A percentile compares a stretch with the other conserved stretches of the same genome.
Evolutionary conservation across 371 early-diverging fungal species (phyloP).

Genomic region (Zopfochytrium polystomum): DNA sequence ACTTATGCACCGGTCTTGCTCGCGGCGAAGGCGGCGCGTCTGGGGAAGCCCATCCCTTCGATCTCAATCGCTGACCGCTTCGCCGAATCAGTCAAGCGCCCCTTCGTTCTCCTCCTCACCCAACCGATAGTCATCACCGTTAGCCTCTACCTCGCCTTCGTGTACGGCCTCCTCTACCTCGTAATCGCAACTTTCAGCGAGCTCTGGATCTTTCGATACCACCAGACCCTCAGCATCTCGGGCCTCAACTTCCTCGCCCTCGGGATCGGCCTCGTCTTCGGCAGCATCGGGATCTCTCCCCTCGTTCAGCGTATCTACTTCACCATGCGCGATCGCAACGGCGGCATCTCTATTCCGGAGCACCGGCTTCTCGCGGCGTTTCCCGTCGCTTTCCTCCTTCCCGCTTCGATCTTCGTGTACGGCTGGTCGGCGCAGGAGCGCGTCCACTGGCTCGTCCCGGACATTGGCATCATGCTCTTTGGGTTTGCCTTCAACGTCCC

Average conservation of each 20-base stretch:
- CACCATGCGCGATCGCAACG: too few species aligned
- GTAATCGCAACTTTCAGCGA: too few species aligned
- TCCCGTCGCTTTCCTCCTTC: too few species aligned
- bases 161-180: constrained; percentile 17
- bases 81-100: constrained; percentile 3
- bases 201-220: constrained; percentile 9
- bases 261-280: constrained; percentile 12
- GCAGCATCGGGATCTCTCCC: too few species aligned
- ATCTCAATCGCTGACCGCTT: not conserved
- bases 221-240: not conserved
- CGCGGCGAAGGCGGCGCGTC: not conserved
- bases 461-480: too few species aligned
- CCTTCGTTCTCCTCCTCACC: constrained; percentile 7
- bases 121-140: constrained; percentile 15
- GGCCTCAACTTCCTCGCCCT: constrained; percentile 12
- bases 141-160: constrained; percentile 11
- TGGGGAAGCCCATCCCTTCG: not conserved
- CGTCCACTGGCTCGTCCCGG: too few species aligned
- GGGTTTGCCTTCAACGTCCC: too few species aligned
- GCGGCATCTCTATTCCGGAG: too few species aligned
- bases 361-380: too few species aligned
- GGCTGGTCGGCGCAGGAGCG: too few species aligned
- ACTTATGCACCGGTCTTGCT: constrained; percentile 5
- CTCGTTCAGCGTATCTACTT: too few species aligned
- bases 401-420: too few species aligned